Base-by-base conservation (phyloP, 441 rosid species). In the Adansonia madagascariensis region DNA sequence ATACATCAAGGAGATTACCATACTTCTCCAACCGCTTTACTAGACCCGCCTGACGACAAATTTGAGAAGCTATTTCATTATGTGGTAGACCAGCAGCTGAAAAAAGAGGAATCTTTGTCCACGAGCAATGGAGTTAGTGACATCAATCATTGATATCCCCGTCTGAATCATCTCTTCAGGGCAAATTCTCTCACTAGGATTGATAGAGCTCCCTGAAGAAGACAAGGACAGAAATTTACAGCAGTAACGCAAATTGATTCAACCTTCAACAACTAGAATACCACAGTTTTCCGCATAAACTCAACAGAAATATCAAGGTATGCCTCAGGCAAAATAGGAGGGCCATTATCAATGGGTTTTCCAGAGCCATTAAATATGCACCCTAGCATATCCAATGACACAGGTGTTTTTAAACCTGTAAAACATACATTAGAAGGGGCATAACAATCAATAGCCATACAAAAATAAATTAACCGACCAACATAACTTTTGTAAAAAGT, bases 51-150 rank as follows among this genome's bases (percentile, higher is more conserved):
- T 41, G 44, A 41, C 44, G 44, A 41, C 44, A 41, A 41, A 41
- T 41, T 41, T 41, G 44, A 41, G 44, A 5, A 41, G 44, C 44
- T 41, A 41, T 41, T 41, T 41, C 44, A 41, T 94, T 95, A 80
- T 95, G 99, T 3, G 14, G 99, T 97, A 22, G 92, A 90, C 99
- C 99, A 74, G 99, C 99, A 85, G 99, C 99, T 75, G 99, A 95
- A 85, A 95, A 95, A 94, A 93, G 75, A 98, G 99, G 77, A n/a
- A n/a, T n/a, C n/a, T n/a, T n/a, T 95, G 97, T 77, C 99, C 99
- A 79, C 99, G 86, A 79, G 99, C 99, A 65, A 95, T 94, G 77
- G 99, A 95, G 80, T 95, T 95, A 98, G 94, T 95, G 82, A 94
- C 98, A 87, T 95, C 99, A 80, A 95, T 94, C 39, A 98, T 95